Conservation (phyloP, 306 rosid genomes). For the Trifolium repens region DNA sequence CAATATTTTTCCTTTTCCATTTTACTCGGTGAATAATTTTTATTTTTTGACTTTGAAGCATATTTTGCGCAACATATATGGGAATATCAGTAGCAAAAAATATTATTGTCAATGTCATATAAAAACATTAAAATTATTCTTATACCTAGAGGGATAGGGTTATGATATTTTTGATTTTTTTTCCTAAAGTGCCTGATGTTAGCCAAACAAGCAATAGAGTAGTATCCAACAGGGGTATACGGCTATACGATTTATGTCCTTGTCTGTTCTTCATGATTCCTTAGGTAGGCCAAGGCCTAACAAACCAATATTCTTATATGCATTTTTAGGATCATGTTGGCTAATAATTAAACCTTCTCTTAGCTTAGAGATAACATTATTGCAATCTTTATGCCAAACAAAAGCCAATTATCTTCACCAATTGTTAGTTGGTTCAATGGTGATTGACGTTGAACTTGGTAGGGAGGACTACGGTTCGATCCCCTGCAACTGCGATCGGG, state of each 20-base stretch:
- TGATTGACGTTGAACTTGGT: too few relatives aligned
- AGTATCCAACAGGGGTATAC: slow-evolving; percentile 23
- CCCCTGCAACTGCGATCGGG: too few relatives aligned
- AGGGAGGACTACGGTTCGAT: too few relatives aligned
- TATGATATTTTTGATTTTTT: slow-evolving; percentile 1
- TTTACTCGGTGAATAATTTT: slow-evolving; percentile 7
- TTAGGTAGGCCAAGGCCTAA: slow-evolving; percentile 46
- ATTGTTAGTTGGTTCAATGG: too few relatives aligned
- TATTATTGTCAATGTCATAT: slow-evolving; percentile 13
- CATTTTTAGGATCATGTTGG: slow-evolving; percentile 37
- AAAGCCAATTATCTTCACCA: slow-evolving; percentile 26
- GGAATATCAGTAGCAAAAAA: slow-evolving; percentile 35
- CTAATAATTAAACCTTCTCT: slow-evolving; percentile 38
- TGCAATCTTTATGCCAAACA: slow-evolving; percentile 18
- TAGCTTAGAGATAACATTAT: slow-evolving; percentile 31
- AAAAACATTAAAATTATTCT: background rate
- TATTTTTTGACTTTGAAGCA: slow-evolving; percentile 1
- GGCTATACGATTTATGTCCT: slow-evolving; percentile 23
- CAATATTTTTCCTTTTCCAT: slow-evolving; percentile 24
- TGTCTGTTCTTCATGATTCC: slow-evolving; percentile 36
- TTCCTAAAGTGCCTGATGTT: background rate
- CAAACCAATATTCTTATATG: slow-evolving; percentile 42
- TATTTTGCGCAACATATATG: slow-evolving; percentile 24
- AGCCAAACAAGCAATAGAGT: slow-evolving; percentile 23
- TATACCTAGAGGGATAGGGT: background rate